These are phyloP conservation scores for Corrigiola litoralis DNA, from an alignment of 179 eudicot species.

Conservation along the genomic window DNA sequence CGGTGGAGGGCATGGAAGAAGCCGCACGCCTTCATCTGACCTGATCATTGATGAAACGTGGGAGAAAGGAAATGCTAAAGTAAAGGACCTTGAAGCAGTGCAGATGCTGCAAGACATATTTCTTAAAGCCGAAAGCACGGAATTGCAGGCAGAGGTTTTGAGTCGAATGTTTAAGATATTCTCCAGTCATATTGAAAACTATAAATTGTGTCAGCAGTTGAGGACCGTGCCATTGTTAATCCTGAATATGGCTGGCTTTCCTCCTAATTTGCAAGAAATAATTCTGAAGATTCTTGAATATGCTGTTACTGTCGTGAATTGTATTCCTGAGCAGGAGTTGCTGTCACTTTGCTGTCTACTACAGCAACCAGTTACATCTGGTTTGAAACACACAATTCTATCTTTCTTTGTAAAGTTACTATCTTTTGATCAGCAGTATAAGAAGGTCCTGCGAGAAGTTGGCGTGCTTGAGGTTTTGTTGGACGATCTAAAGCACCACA, in stretches of 20 bases:
- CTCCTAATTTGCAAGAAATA: conserved; percentile 74
- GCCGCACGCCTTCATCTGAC: conserved; percentile 58
- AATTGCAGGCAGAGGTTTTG: conserved; percentile 91
- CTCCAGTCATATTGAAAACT: conserved; percentile 95
- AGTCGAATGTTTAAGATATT: conserved; percentile 96
- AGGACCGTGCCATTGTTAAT: conserved; percentile 94
- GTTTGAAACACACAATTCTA: conserved; percentile 72
- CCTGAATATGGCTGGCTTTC: conserved; percentile 94
- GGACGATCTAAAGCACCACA: conserved; percentile 95
- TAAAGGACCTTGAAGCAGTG: conserved; percentile 96
- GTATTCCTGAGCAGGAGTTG: conserved; percentile 97
- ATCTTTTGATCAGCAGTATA: conserved; percentile 95
- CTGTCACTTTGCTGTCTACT: conserved; percentile 96
- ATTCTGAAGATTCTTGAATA: conserved; percentile 97
- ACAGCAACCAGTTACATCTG: conserved; percentile 81
- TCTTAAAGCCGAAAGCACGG: conserved; percentile 82
- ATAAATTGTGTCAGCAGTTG: conserved; percentile 86
- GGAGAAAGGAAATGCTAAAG: conserved; percentile 77
- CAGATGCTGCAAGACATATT: conserved; percentile 98
- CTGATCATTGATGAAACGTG: conserved; percentile 48
- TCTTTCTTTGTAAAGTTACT: conserved; percentile 90
- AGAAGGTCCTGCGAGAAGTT: conserved; percentile 94
- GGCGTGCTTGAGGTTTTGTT: conserved; percentile 95
- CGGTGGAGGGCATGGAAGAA: conserved; percentile 68
- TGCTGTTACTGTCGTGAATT: conserved; percentile 98